Evolutionary conservation across 2,329 filamentous ascomycete species (phyloP).

Genomic region (Lasiodiplodia citricola): DNA sequence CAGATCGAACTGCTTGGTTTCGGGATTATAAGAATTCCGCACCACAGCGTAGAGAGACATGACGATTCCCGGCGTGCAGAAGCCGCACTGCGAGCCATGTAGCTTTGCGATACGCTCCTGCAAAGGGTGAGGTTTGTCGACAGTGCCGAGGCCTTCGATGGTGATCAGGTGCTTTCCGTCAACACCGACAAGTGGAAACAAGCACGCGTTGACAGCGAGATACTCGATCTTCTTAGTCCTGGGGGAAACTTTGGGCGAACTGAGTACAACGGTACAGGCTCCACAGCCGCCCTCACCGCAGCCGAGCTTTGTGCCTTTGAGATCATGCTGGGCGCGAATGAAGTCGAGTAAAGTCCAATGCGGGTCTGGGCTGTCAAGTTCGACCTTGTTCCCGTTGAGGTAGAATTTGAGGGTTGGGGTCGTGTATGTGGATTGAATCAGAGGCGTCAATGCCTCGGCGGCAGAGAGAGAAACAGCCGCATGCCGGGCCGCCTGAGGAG

Average conservation of each 20-base stretch:
- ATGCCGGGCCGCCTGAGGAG: conserved; percentile 15
- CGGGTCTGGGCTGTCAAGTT: conserved; percentile 84
- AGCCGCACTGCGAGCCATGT: conserved; percentile 91
- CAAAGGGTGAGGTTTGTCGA: conserved; percentile 80
- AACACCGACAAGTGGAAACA: conserved; percentile 86
- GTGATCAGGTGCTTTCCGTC: conserved; percentile 98
- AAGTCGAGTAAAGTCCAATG: conserved; percentile 92
- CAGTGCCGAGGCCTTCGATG: conserved; percentile 89
- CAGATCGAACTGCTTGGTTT: conserved; percentile 41
- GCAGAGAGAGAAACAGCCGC: conserved; percentile 31
- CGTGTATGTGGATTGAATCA: conserved; percentile 81
- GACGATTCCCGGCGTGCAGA: conserved; percentile 95
- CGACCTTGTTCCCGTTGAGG: conserved; percentile 85
- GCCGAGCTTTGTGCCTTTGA: conserved; percentile 94
- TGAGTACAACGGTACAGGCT: conserved; percentile 80
- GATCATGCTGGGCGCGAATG: conserved; percentile 76
- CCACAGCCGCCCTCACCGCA: conserved; percentile 96
- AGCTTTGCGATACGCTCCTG: conserved; percentile 90
- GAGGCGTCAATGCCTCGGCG: conserved; percentile 57
- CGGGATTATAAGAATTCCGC: conserved; percentile 63
- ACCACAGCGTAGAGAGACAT: conserved; percentile 90
- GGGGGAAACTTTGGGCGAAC: conserved; percentile 11
- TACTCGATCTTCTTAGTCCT: conserved; percentile 79
- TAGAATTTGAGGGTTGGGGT: conserved; percentile 77
- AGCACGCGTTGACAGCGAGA: conserved; percentile 90